Evolutionary conservation across 495 filamentous ascomycete species (phyloP).

Genomic region (Penicillium manginii): DNA sequence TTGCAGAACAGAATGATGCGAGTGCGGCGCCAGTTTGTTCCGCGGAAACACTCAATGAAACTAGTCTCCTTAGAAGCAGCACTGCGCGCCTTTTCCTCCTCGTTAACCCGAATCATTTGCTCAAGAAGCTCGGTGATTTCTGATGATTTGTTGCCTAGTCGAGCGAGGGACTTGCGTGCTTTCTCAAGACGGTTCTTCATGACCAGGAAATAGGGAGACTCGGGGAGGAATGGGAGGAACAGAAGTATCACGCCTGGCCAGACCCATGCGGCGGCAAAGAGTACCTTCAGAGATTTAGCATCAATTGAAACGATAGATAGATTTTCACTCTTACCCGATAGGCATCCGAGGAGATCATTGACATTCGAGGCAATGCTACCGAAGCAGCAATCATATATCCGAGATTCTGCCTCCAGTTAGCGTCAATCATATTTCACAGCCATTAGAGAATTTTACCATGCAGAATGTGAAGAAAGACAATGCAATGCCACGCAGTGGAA

Average conservation of each 20-base stretch:
- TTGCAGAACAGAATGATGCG: conserved; percentile 30
- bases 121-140: conserved; percentile 1
- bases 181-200: conserved; percentile 13
- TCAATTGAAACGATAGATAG: not conserved
- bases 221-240: conserved; percentile 8
- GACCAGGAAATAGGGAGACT: conserved; percentile 19
- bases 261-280: conserved; percentile 21
- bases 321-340: conserved; percentile 12
- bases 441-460: conserved; percentile 12
- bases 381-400: conserved; percentile 22
- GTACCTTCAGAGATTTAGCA: conserved; percentile 11
- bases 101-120: conserved; percentile 7
- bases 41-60: conserved; percentile 31
- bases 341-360: conserved; percentile 10
- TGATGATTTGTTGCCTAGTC: conserved; percentile 6
- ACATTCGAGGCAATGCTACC: conserved; percentile 14
- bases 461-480: conserved; percentile 25
- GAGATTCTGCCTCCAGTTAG: conserved; percentile 13
- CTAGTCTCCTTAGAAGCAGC: conserved; percentile 4
- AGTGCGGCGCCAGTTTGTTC: conserved; percentile 34
- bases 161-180: conserved; percentile 6
- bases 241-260: conserved; percentile 14
- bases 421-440: not conserved
- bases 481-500: conserved; percentile 26
- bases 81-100: conserved; percentile 12